phyloP scores from a whole-genome alignment of 805 yeast species.

The Cyberlindnera galapagoensis region DNA sequence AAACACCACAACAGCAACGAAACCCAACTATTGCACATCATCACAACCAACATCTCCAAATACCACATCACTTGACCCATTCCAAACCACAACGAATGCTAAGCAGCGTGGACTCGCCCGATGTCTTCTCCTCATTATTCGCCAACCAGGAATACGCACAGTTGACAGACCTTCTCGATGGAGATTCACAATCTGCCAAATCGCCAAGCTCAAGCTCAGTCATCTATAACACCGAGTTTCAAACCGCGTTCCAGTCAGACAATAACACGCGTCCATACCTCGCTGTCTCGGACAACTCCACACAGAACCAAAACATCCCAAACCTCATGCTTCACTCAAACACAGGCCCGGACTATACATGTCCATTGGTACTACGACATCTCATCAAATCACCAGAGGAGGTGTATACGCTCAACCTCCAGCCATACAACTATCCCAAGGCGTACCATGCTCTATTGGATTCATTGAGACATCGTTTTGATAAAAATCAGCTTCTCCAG shows the following conservation, averaged over 20 bases:
- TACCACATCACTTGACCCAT: background rate
- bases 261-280: conserved; percentile 25
- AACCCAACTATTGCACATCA: conserved; percentile 4
- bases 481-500: conserved; percentile 61
- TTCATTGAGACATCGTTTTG: conserved; percentile 70
- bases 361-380: conserved; percentile 53
- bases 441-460: conserved; percentile 80
- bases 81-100: conserved; percentile 2
- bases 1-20: conserved; percentile 5
- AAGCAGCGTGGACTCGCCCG: conserved; percentile 18
- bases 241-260: conserved; percentile 22
- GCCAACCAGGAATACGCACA: conserved; percentile 38
- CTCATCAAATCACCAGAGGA: conserved; percentile 63
- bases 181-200: conserved; percentile 15
- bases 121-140: conserved; percentile 25
- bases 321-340: conserved; percentile 10
- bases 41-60: conserved; percentile 1
- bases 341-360: conserved; percentile 37
- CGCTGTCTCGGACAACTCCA: conserved; percentile 23
- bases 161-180: conserved; percentile 32
- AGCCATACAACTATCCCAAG: conserved; percentile 89
- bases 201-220: conserved; percentile 21
- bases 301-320: conserved; percentile 5
- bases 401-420: conserved; percentile 70
- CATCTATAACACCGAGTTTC: conserved; percentile 20